phyloP scores from a whole-genome alignment of 306 rosid genomes.

The Begonia fuchsioides region DNA sequence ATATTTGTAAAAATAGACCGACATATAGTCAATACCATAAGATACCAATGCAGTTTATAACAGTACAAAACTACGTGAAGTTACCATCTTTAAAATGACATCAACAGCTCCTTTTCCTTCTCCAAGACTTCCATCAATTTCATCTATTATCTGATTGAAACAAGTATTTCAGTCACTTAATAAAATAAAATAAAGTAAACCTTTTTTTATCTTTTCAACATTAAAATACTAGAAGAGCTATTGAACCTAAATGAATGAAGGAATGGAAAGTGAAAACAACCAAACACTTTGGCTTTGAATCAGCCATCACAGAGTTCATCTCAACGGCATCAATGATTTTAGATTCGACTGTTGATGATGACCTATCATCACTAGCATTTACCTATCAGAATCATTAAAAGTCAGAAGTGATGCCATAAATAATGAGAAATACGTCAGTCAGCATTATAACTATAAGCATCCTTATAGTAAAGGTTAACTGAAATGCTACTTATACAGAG shows the following conservation, averaged over 20 bases:
- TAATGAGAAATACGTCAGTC: too few species aligned
- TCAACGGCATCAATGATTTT: slow-evolving; percentile 79
- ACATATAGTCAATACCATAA: too few species aligned
- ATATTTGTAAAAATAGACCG: too few species aligned
- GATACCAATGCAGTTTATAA: too few species aligned
- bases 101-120: slow-evolving; percentile 99
- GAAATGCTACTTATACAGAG: too few species aligned
- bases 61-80: not conserved
- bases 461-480: too few species aligned
- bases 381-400: slow-evolving; percentile 27
- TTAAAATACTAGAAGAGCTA: not conserved
- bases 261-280: slow-evolving; percentile 15
- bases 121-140: slow-evolving; percentile 90
- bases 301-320: slow-evolving; percentile 62
- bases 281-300: slow-evolving; percentile 77
- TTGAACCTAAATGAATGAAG: too few species aligned
- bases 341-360: slow-evolving; percentile 63
- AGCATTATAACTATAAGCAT: too few species aligned
- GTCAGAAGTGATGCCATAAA: slow-evolving; percentile 1
- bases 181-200: not conserved
- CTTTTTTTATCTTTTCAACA: not conserved
- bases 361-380: slow-evolving; percentile 97
- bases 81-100: slow-evolving; percentile 83
- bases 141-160: slow-evolving; percentile 61
- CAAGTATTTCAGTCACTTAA: not conserved